Evolutionary conservation across 176 grass and related monocot genomes (phyloP).

Genomic region (Tuctoria greenei): DNA sequence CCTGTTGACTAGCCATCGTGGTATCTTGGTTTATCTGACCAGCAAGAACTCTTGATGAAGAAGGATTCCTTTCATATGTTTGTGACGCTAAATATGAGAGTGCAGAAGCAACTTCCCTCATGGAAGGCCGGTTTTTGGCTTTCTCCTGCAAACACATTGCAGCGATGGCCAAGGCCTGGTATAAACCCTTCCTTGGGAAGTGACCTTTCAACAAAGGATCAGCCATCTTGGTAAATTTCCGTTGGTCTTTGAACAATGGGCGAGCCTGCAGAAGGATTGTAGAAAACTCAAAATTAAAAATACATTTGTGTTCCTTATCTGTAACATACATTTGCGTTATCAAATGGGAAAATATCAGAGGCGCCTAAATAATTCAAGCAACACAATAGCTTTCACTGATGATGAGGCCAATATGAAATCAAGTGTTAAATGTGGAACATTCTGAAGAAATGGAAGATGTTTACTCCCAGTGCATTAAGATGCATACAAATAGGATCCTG

Average conservation of each 20-base stretch:
- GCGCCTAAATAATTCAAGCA: neutral
- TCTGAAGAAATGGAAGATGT: neutral
- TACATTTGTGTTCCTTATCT: neutral
- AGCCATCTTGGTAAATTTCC: slow-evolving; percentile 71
- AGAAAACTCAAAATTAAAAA: slow-evolving; percentile 26
- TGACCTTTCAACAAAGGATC: slow-evolving; percentile 54
- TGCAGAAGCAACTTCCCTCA: slow-evolving; percentile 60
- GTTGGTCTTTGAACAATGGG: slow-evolving; percentile 82
- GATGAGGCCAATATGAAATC: neutral
- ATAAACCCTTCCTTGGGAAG: slow-evolving; percentile 60
- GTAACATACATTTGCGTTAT: neutral
- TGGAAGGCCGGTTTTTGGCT: slow-evolving; percentile 51
- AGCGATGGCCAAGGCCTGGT: slow-evolving; percentile 68
- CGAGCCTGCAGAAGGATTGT: slow-evolving; percentile 57
- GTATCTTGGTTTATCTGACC: slow-evolving; percentile 34
- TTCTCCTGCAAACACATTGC: slow-evolving; percentile 87
- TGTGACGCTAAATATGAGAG: slow-evolving; percentile 74
- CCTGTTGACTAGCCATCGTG: neutral
- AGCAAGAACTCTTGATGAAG: slow-evolving; percentile 15
- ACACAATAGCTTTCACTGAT: neutral
- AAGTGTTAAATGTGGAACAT: slow-evolving; percentile 14
- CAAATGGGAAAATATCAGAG: neutral
- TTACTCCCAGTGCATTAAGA: slow-evolving; percentile 26
- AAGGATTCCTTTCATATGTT: slow-evolving; percentile 37
- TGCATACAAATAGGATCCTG: slow-evolving; percentile 3